Conservation (phyloP, 441 rosid species). For the Populus hybrid region DNA sequence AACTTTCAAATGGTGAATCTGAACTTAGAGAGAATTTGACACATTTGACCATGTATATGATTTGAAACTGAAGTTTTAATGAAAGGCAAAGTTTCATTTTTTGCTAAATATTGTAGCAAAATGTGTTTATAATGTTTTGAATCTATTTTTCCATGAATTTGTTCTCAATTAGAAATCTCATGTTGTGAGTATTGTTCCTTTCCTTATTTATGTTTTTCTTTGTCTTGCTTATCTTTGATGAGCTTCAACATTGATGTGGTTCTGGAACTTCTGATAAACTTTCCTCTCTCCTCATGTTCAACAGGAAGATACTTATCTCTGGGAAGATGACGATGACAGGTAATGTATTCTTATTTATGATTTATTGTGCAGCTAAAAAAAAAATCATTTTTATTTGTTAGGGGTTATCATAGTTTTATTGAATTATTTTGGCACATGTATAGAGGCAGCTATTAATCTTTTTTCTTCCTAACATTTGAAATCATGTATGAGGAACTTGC, state of each 20-base stretch:
- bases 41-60: not conserved
- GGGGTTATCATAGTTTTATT: not conserved
- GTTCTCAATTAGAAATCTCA: not conserved
- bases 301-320: constrained; percentile 89
- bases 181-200: not conserved
- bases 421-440: not conserved
- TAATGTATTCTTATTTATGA: constrained; percentile 20
- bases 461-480: not conserved
- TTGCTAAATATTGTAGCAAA: not conserved
- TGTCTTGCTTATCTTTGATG: not conserved
- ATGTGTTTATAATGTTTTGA: not conserved
- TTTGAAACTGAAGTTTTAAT: constrained; percentile 4
- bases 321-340: constrained; percentile 98
- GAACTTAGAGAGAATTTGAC: constrained; percentile 1
- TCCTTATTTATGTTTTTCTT: not conserved
- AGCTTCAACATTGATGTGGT: constrained; percentile 1
- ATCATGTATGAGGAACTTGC: not conserved
- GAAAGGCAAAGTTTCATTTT: not conserved
- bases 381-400: not conserved
- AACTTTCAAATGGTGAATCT: constrained; percentile 7
- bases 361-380: not conserved
- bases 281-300: constrained; percentile 6
- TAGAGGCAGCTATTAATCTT: not conserved
- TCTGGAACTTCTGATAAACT: not conserved
- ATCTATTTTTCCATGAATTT: not conserved